A percentile compares a stretch with the other conserved stretches of the same genome.
These are phyloP conservation scores for Penicillium nucicola DNA, from an alignment of 495 filamentous ascomycete genomes.

Conservation along the genomic window DNA sequence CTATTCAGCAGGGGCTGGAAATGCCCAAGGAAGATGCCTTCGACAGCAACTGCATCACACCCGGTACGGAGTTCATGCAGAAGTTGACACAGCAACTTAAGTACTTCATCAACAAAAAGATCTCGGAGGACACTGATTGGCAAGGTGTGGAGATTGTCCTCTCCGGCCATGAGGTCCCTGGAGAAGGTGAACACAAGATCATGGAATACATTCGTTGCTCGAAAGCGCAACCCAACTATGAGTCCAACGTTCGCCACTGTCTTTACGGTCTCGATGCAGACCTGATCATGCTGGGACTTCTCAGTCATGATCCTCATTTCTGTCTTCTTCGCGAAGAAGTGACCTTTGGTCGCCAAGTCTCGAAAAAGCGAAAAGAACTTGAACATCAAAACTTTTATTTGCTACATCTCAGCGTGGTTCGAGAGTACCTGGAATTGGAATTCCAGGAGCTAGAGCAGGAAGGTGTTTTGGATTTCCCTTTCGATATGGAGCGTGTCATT, in stretches of 20 bases:
- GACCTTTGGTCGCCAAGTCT: slow-evolving; percentile 83
- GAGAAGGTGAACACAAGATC: slow-evolving; percentile 99
- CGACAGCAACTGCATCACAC: slow-evolving; percentile 99
- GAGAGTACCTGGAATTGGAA: slow-evolving; percentile 94
- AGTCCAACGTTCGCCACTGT: slow-evolving; percentile 95
- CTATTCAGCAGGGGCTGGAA: slow-evolving; percentile 79
- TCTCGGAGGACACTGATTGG: slow-evolving; percentile 96
- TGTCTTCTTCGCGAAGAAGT: slow-evolving; percentile 96
- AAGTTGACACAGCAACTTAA: slow-evolving; percentile 90
- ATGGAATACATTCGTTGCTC: slow-evolving; percentile 99
- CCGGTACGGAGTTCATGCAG: slow-evolving; percentile 97
- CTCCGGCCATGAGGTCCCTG: slow-evolving; percentile 98
- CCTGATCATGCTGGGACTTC: slow-evolving; percentile 94
- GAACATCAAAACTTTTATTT: slow-evolving; percentile 99
- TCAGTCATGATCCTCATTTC: slow-evolving; percentile 98
- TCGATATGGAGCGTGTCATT: slow-evolving; percentile 94
- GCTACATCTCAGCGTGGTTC: slow-evolving; percentile 93
- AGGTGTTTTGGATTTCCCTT: slow-evolving; percentile 71
- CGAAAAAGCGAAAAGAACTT: slow-evolving; percentile 87
- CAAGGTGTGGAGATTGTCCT: slow-evolving; percentile 93
- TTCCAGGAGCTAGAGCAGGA: slow-evolving; percentile 88
- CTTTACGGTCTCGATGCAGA: slow-evolving; percentile 97
- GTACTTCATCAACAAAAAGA: slow-evolving; percentile 98
- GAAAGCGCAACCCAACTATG: slow-evolving; percentile 90
- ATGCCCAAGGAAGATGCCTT: slow-evolving; percentile 95